Evolutionary conservation across 177 flowering plant genomes (phyloP), one percentile per base, ranked within the genome.

Genomic region (Vitis hybrid): DNA sequence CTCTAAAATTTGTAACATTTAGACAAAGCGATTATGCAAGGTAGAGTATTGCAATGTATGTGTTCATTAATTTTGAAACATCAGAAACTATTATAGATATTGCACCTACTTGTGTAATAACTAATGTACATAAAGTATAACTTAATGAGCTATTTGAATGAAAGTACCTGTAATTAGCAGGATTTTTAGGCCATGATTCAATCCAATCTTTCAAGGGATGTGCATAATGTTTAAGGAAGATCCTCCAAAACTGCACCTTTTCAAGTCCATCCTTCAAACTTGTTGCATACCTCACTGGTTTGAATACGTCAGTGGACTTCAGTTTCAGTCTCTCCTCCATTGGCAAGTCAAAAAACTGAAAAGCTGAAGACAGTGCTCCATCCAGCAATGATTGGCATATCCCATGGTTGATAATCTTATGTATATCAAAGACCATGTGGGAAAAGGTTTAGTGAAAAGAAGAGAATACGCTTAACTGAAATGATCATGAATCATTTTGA

Each of bases 211-310:
- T 26, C 10, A 84, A 60, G 10, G 91, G 94, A 69, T 86, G 70
- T 1, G 90, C 80, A 59, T 86, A 86, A 70, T 88, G 90, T 66
- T 90, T 86, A 65, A 90, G 85, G 59, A 88, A 82, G 0, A 78
- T 72, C 74, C 94, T 86, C 87, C 89, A 78, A 58, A 74, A 84
- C 40, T 82, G 86, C n/a, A 78, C 60, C 66, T 68, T 75, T 60
- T 85, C 91, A 2, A 55, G 30, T 9, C 84, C 84, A 59, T 84
- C 81, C 18, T 73, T 84, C 7, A 86, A 7, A 67, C 84, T 82
- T 5, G 86, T 77, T 1, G 81, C 78, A 65, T 81, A 84, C 52
- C 92, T 75, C 30, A 85, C 89, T 1, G 89, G 86, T 72, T 84
- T 74, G 70, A 62, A 69, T 6, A 88, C 88, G 52, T 88, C 86